Evolutionary conservation across 768 basidiomycete genomes (phyloP).

Genomic region (Naganishia kalamii): DNA sequence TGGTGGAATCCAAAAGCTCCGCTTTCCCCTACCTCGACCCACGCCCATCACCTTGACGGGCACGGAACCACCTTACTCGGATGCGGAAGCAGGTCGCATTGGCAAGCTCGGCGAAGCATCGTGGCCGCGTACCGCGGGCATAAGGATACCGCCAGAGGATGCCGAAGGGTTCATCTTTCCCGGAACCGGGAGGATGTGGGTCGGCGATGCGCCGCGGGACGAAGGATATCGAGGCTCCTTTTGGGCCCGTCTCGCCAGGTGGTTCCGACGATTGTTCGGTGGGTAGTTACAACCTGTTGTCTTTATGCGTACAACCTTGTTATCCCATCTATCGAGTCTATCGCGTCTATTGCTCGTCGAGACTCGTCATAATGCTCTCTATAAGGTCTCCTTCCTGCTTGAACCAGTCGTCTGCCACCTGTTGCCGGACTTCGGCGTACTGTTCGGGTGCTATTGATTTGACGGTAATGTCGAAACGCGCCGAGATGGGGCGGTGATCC

Average conservation of each 20-base stretch:
- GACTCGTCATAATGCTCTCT: conserved; percentile 27
- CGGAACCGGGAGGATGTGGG: conserved; percentile 57
- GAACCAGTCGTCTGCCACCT: conserved; percentile 53
- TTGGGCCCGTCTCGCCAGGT: conserved; percentile 70
- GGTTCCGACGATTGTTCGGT: conserved; percentile 75
- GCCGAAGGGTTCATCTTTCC: conserved; percentile 25
- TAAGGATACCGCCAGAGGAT: conserved; percentile 16
- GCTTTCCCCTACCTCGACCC: conserved; percentile 53
- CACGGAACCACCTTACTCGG: not conserved
- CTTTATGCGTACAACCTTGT: not conserved
- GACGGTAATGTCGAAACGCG: conserved; percentile 65
- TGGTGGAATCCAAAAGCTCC: conserved; percentile 38
- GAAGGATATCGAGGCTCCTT: conserved; percentile 68
- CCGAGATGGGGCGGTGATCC: conserved; percentile 83
- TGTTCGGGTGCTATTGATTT: conserved; percentile 63
- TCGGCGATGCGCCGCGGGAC: conserved; percentile 58
- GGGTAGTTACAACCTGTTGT: not conserved
- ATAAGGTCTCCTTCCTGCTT: conserved; percentile 42
- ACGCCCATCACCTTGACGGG: not conserved
- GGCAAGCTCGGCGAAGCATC: conserved; percentile 16
- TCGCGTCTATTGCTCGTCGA: not conserved
- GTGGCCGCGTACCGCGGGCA: conserved; percentile 10
- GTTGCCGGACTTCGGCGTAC: conserved; percentile 56
- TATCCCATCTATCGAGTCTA: not conserved
- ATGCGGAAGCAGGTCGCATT: not conserved